Conservation (phyloP, 1,139 yeast genomes). For the Blastobotrys capitulatus region DNA sequence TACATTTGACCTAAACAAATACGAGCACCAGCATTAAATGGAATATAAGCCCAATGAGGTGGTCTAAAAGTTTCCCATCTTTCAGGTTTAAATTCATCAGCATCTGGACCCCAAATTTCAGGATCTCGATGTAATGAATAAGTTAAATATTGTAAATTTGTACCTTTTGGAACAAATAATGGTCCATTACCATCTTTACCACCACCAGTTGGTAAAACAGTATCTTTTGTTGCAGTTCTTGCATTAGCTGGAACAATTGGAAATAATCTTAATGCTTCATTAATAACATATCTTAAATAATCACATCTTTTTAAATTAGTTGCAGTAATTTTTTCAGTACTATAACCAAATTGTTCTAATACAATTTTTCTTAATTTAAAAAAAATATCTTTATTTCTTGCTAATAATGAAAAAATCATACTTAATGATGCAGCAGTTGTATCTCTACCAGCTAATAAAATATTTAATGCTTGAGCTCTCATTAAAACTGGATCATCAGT, state of each 20-base stretch:
- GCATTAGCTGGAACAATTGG: slow-evolving; percentile 54
- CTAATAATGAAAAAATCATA: slow-evolving; percentile 42
- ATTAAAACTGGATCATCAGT: slow-evolving; percentile 44
- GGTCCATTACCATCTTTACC: slow-evolving; percentile 42
- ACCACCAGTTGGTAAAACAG: slow-evolving; percentile 32
- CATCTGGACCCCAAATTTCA: slow-evolving; percentile 45
- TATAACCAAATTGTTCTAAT: slow-evolving; percentile 26
- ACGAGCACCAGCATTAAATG: slow-evolving; percentile 56
- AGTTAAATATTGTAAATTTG: slow-evolving; percentile 40
- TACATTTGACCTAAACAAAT: slow-evolving; percentile 57
- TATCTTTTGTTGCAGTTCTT: slow-evolving; percentile 41
- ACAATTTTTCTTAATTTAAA: slow-evolving; percentile 25
- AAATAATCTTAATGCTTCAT: slow-evolving; percentile 49
- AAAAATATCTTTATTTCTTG: slow-evolving; percentile 40
- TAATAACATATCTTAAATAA: slow-evolving; percentile 44
- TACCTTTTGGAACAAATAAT: slow-evolving; percentile 44
- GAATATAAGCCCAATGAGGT: slow-evolving; percentile 31
- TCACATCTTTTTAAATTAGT: slow-evolving; percentile 49
- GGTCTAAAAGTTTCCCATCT: slow-evolving; percentile 38
- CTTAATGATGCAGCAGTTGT: slow-evolving; percentile 49
- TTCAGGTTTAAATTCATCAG: slow-evolving; percentile 46
- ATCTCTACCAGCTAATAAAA: slow-evolving; percentile 49
- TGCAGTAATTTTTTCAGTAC: slow-evolving; percentile 33
- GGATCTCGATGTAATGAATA: slow-evolving; percentile 43
- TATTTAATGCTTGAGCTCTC: slow-evolving; percentile 46